Base-by-base conservation (phyloP, 768 basidiomycete species). In the Coprinellus aureogranulatus region DNA sequence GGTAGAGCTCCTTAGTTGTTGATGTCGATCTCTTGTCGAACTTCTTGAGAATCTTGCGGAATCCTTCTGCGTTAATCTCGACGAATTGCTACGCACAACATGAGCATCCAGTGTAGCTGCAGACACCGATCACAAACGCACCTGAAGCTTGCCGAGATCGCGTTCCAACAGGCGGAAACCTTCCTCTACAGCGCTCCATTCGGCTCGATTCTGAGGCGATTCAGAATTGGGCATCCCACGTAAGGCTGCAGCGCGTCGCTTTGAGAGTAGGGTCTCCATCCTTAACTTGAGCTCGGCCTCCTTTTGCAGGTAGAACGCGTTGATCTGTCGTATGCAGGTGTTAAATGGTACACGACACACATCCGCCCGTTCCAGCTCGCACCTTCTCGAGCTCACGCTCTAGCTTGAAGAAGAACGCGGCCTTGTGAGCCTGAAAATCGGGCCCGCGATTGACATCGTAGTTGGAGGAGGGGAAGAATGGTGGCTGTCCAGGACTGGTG, bases 371-470 rank as follows among this genome's bases (percentile, higher is more conserved):
- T 78, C 3, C 12, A 22, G 50, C 10, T 28, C 27, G 62, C 63
- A 90, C 96, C 86, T 98, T 99, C 75, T 98, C 97, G 22, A 98
- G 77, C 72, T 99, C 97, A 22, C 96, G 84, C 70, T 98, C 95
- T 0, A 99, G 83, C 70, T 95, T 98, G 82, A 97, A 98, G 79
- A 99, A 98, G 79, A 98, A 99, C 1, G 94, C 93, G 3, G 95
- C 92, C 68, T 95, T 93, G 77, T 96, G 93, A 14, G 94, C 93
- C 66, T 90, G 92, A 64, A 98, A 94, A 67, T 92, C 89, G 18
- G 89, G 84, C 0, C 91, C 88, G 57, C 91, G 77, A 63, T 88
- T 88, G 28, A 83, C 81, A 67, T 91, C 88, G 64, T 86, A 80
- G 22, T 81, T 79, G 4, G 85, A 77, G 10, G 79, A 73, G 34